Conservation (phyloP, 2,329 filamentous ascomycete species). For the Mollisia scopiformis region DNA sequence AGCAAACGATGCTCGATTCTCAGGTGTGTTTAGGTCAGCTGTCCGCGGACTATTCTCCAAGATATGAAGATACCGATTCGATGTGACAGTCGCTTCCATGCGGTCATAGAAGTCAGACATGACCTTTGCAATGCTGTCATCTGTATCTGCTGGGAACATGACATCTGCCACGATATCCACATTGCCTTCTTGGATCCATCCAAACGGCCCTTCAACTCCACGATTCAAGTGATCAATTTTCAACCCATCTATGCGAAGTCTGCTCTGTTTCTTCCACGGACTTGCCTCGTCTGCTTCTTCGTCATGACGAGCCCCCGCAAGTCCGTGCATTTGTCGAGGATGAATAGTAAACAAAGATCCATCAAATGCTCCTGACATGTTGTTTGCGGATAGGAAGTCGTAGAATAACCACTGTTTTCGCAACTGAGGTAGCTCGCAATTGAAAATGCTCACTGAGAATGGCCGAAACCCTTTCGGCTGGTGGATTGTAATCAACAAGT, state of each 20-base stretch:
- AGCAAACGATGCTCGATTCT: conserved; percentile 26
- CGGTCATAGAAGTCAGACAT: conserved; percentile 98
- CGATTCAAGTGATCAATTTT: conserved; percentile 96
- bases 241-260: conserved; percentile 88
- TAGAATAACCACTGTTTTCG: conserved; percentile 98
- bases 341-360: conserved; percentile 97
- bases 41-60: conserved; percentile 48
- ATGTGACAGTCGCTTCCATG: conserved; percentile 87
- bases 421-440: conserved; percentile 88
- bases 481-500: conserved; percentile 87
- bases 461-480: conserved; percentile 92
- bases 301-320: conserved; percentile 64
- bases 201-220: conserved; percentile 90
- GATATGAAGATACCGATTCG: conserved; percentile 68
- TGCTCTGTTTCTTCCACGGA: conserved; percentile 94
- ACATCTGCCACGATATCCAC: conserved; percentile 96
- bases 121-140: conserved; percentile 89
- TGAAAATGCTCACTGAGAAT: conserved; percentile 93
- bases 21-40: conserved; percentile 32
- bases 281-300: conserved; percentile 63
- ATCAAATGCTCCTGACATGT: conserved; percentile 94
- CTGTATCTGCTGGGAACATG: conserved; percentile 86
- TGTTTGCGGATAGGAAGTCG: conserved; percentile 92
- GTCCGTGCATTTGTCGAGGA: conserved; percentile 84
- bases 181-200: conserved; percentile 97